Evolutionary conservation across 306 rosid genomes (phyloP).

Genomic region (Trichosanthes cucumerina): DNA sequence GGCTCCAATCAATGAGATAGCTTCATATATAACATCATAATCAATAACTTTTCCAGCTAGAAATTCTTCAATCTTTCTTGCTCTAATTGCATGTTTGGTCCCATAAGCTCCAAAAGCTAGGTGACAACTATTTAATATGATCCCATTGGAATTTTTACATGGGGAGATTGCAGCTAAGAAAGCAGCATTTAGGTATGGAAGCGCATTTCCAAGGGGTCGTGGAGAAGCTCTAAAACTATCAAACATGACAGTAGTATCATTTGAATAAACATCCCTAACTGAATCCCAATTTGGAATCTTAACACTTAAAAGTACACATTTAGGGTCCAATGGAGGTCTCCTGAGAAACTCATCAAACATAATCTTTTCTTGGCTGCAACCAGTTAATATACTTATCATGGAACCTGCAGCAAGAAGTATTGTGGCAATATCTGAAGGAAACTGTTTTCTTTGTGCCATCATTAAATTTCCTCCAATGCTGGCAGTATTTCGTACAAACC

Average conservation of each 20-base stretch:
- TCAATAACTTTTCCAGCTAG: constrained; percentile 47
- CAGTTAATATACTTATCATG: constrained; percentile 44
- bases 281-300: constrained; percentile 47
- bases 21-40: constrained; percentile 41
- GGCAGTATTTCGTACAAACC: constrained; percentile 57
- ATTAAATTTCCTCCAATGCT: constrained; percentile 82
- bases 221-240: constrained; percentile 82
- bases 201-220: constrained; percentile 79
- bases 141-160: constrained; percentile 32
- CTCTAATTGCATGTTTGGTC: constrained; percentile 63
- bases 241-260: constrained; percentile 29
- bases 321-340: constrained; percentile 44
- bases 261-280: constrained; percentile 18
- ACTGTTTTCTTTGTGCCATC: constrained; percentile 66
- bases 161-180: constrained; percentile 58
- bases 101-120: constrained; percentile 72
- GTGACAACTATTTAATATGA: constrained; percentile 36
- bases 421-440: constrained; percentile 86
- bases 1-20: constrained; percentile 35
- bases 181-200: constrained; percentile 75
- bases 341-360: constrained; percentile 55
- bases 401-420: constrained; percentile 73
- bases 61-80: constrained; percentile 53
- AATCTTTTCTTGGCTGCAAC: constrained; percentile 33
- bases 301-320: constrained; percentile 45